Conservation (phyloP, 1,139 yeast species). For the Lodderomyces metapsilosis region DNA sequence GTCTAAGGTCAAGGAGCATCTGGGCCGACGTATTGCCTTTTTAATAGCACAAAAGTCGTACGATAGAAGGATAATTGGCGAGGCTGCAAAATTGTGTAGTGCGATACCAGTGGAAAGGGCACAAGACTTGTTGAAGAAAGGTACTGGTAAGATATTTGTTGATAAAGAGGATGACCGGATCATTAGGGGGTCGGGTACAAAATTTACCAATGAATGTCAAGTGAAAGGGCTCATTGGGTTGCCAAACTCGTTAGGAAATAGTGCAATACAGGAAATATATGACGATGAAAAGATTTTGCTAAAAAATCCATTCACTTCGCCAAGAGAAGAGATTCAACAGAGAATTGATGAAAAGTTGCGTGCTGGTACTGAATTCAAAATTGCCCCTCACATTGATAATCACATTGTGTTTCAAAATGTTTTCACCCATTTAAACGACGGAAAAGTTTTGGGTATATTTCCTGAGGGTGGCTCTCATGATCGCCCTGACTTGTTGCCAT, state of each 20-base stretch:
- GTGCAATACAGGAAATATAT: conserved; percentile 50
- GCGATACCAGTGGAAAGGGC: conserved; percentile 76
- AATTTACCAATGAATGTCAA: conserved; percentile 44
- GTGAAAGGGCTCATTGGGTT: conserved; percentile 61
- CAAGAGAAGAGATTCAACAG: conserved; percentile 20
- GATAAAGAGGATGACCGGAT: conserved; percentile 27
- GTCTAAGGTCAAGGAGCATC: conserved; percentile 33
- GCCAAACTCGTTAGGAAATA: conserved; percentile 57
- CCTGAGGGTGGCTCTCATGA: conserved; percentile 58
- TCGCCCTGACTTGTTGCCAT: conserved; percentile 40
- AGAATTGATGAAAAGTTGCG: conserved; percentile 37
- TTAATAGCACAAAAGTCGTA: conserved; percentile 67
- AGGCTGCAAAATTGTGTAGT: conserved; percentile 54
- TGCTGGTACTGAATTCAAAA: conserved; percentile 51
- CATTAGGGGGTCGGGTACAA: conserved; percentile 45
- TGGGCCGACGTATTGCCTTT: conserved; percentile 48
- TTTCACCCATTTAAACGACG: conserved; percentile 56
- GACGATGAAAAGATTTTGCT: conserved; percentile 54
- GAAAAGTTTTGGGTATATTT: conserved; percentile 64
- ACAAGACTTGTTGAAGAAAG: conserved; percentile 56
- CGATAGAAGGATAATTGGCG: conserved; percentile 51
- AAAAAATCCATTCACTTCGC: conserved; percentile 47
- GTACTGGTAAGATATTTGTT: conserved; percentile 44
- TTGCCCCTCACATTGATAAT: conserved; percentile 66
- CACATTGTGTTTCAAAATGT: conserved; percentile 59